Evolutionary conservation across 1,139 yeast species (phyloP), one percentile per base, ranked within the genome.

Genomic region (Sugiyamaella grinbergsii): DNA sequence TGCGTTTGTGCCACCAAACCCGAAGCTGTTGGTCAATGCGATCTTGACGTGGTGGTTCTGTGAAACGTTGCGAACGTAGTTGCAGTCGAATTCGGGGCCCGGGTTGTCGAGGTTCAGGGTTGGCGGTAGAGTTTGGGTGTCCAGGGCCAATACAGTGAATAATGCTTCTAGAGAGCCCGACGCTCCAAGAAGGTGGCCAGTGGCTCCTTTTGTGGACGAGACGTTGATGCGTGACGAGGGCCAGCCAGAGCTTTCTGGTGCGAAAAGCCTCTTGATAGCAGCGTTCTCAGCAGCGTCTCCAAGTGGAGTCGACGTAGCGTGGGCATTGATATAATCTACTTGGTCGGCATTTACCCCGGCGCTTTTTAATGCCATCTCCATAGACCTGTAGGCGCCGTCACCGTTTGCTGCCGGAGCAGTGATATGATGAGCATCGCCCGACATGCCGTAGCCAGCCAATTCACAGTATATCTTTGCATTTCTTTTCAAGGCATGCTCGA

Each of bases 1-100:
- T 11, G 95, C 85, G 68, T 94, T 94, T 5, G 95, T 90, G 11
- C 99, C 99, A 6, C 99, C 99, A 71, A 94, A 93, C 0, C 98
- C 99, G 72, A 94, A 93, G 58, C 96, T 88, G 65, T 94, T 94
- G 51, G 90, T 81, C 60, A 94, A 58, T 0, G 93, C 97, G 58
- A 78, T 76, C 5, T 76, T 63, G 7, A 87, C 64, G 2, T 66
- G 61, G 33, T 68, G 71, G 15, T 66, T 52, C 54, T 71, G 74
- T 4, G 83, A 72, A 5, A 62, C 57, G 29, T 77, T 71, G 0
- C 81, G 77, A 4, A 88, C 84, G 60, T 84, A 85, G 62, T 86
- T 83, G 58, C 87, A 78, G 7, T 66, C 59, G 60, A 81, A 82
- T 0, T 64, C 72, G 0, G 59, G 50, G 13, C 70, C 72, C 47